Evolutionary conservation across 2,329 filamentous ascomycete genomes (phyloP).

Genomic region (Truncatella angustata): DNA sequence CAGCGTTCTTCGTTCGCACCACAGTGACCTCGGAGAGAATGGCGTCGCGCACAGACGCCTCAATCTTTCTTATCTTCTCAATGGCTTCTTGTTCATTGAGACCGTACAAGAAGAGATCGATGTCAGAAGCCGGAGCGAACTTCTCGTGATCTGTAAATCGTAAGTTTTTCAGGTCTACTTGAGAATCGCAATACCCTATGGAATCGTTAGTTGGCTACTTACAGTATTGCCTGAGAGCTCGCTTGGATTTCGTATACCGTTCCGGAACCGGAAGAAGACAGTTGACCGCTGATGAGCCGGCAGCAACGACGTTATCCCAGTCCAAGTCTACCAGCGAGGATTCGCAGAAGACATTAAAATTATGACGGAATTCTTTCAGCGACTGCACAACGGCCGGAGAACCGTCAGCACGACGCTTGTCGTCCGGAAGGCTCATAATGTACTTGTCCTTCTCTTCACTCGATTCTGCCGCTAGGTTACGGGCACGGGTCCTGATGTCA

Average conservation of each 20-base stretch:
- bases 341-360: slow-evolving; percentile 82
- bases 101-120: slow-evolving; percentile 83
- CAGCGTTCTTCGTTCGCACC: slow-evolving; percentile 80
- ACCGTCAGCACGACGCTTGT: slow-evolving; percentile 60
- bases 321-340: slow-evolving; percentile 72
- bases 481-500: slow-evolving; percentile 60
- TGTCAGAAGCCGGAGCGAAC: slow-evolving; percentile 79
- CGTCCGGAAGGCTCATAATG: slow-evolving; percentile 64
- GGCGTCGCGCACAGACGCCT: slow-evolving; percentile 70
- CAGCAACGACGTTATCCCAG: slow-evolving; percentile 80
- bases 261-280: slow-evolving; percentile 70
- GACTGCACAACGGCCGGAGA: slow-evolving; percentile 66
- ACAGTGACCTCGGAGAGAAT: slow-evolving; percentile 82
- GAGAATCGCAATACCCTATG: too few species aligned
- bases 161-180: too few species aligned
- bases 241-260: slow-evolving; percentile 60
- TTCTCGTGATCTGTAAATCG: slow-evolving; percentile 74
- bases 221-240: slow-evolving; percentile 65
- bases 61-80: slow-evolving; percentile 82
- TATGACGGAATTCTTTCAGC: slow-evolving; percentile 70
- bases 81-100: slow-evolving; percentile 74
- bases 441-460: slow-evolving; percentile 62
- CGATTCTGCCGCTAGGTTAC: slow-evolving; percentile 56
- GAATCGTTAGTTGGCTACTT: neutral
- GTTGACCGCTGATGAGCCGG: slow-evolving; percentile 79